phyloP scores from a whole-genome alignment of 306 rosid species.

The Castanopsis chinensis region DNA sequence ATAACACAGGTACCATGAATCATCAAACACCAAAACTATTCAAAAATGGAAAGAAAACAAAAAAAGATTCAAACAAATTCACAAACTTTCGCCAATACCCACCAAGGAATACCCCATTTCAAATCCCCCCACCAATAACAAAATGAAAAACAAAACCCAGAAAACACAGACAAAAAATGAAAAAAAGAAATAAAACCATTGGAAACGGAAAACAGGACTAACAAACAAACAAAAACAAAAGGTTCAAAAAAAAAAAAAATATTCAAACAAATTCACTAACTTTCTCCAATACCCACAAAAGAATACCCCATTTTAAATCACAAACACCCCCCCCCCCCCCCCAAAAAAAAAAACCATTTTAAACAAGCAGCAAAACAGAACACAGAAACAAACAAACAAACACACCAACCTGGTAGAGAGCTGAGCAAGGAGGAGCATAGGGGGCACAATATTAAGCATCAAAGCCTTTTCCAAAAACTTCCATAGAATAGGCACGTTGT shows the following conservation, averaged over 20 bases:
- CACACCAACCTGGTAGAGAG: slow-evolving; percentile 62
- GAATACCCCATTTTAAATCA: neutral
- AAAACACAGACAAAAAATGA: neutral
- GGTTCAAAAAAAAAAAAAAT: neutral
- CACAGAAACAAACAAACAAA: neutral
- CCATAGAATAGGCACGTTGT: slow-evolving; percentile 86
- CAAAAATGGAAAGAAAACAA: neutral
- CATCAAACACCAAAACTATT: neutral
- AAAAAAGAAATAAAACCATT: neutral
- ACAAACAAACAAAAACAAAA: neutral
- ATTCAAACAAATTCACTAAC: slow-evolving; percentile 8
- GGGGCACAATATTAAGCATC: slow-evolving; percentile 65
- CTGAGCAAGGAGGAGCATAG: slow-evolving; percentile 79
- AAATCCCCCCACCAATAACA: neutral
- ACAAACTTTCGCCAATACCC: slow-evolving; percentile 8
- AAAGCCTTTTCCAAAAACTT: slow-evolving; percentile 90
- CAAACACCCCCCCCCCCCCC: neutral
- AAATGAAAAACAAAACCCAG: neutral
- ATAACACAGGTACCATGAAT: slow-evolving; percentile 4
- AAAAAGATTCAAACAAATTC: slow-evolving; percentile 2
- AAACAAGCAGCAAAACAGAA: neutral
- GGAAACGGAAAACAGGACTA: neutral
- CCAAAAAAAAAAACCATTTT: neutral
- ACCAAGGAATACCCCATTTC: neutral
- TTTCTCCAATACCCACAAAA: slow-evolving; percentile 3